phyloP scores from a whole-genome alignment of 2,329 filamentous ascomycete species.

The Boeremia lycopersici region DNA sequence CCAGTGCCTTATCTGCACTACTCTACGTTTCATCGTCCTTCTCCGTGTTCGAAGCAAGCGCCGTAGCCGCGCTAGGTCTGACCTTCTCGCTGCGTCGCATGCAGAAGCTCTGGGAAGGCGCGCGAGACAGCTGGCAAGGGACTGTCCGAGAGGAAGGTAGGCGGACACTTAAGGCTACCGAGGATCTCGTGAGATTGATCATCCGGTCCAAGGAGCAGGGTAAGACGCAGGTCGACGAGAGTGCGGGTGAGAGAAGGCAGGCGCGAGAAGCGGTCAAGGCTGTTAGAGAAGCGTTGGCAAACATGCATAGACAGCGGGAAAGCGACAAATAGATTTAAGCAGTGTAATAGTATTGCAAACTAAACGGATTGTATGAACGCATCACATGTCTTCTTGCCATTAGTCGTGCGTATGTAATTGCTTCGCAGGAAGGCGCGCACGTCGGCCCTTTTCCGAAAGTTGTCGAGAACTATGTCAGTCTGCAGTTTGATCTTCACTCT shows the following conservation, averaged over 20 bases:
- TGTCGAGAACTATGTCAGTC: too few species aligned
- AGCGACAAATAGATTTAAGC: not conserved
- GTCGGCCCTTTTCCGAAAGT: not conserved
- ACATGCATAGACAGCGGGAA: constrained; percentile 23
- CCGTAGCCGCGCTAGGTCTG: constrained; percentile 63
- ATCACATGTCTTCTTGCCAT: not conserved
- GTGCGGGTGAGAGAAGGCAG: constrained; percentile 47
- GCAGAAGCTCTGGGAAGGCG: constrained; percentile 64
- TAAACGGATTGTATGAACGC: not conserved
- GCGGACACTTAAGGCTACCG: constrained; percentile 59
- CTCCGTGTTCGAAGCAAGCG: constrained; percentile 62
- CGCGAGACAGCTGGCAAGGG: constrained; percentile 58
- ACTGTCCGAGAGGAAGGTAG: constrained; percentile 64
- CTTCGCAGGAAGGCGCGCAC: not conserved
- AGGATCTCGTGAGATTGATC: constrained; percentile 55
- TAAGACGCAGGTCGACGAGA: constrained; percentile 36
- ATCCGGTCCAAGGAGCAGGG: constrained; percentile 54
- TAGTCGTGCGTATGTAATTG: too few species aligned
- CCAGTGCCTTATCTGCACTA: constrained; percentile 60
- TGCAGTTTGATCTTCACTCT: not conserved
- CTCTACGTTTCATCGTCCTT: constrained; percentile 61
- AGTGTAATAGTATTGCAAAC: not conserved
- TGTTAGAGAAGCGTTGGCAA: constrained; percentile 55
- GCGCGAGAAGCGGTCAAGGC: constrained; percentile 53
- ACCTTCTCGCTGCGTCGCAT: constrained; percentile 63